Percentiles rank a stretch among this genome's conserved stretches.
Conservation (phyloP, 1,284 basidiomycete species). For the Pholiota adiposa region DNA sequence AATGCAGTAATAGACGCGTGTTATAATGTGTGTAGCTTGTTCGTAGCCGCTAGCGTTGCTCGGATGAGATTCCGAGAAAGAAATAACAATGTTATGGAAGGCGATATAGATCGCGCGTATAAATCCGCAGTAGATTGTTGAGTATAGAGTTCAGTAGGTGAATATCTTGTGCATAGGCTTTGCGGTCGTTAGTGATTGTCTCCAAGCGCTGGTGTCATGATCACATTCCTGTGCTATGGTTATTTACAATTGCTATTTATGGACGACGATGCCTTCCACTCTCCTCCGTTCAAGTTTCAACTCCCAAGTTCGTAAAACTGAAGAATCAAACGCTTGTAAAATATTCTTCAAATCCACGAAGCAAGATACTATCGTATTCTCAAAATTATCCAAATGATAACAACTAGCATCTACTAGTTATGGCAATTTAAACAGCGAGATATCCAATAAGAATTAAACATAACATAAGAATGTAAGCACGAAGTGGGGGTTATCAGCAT, state of each 20-base stretch:
- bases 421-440: not conserved
- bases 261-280: not conserved
- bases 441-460: not conserved
- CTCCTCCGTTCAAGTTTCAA: not conserved
- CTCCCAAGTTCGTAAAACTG: no score
- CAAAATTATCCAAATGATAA: not conserved
- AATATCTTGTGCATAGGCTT: not conserved
- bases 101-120: not conserved
- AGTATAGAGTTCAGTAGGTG: not conserved
- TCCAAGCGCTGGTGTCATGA: not conserved
- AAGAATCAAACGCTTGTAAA: no score
- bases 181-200: not conserved
- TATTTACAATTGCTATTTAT: not conserved
- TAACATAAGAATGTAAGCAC: slow-evolving; percentile 2
- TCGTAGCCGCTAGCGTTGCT: not conserved
- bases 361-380: not conserved
- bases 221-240: not conserved
- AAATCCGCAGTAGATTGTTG: not conserved
- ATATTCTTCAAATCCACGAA: no score
- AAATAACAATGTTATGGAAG: not conserved
- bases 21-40: not conserved
- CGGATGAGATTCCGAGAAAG: not conserved
- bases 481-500: not conserved
- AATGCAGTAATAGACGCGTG: not conserved
- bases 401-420: not conserved